Evolutionary conservation across 2,329 filamentous ascomycete species (phyloP).

Genomic region (Tolypocladium album): DNA sequence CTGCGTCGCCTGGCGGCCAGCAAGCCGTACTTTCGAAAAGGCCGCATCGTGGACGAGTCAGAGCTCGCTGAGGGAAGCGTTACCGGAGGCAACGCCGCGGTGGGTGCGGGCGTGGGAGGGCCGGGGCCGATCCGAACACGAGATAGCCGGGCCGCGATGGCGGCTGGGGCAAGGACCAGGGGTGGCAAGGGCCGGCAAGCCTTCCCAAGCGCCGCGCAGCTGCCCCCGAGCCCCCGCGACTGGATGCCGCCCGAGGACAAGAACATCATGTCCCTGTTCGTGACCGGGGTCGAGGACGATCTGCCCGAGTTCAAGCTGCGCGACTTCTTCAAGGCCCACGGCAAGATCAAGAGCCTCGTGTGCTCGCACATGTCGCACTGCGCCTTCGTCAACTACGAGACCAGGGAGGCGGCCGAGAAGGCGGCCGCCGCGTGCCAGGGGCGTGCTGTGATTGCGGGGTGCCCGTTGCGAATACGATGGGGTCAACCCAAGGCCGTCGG

Average conservation of each 20-base stretch:
- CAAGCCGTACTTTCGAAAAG: slow-evolving; percentile 91
- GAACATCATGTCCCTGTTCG: slow-evolving; percentile 85
- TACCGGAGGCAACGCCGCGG: slow-evolving; percentile 33
- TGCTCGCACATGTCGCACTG: slow-evolving; percentile 97
- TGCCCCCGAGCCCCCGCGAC: slow-evolving; percentile 75
- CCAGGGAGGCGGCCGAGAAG: slow-evolving; percentile 71
- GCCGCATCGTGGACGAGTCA: slow-evolving; percentile 57
- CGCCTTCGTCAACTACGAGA: slow-evolving; percentile 91
- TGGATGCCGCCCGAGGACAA: slow-evolving; percentile 74
- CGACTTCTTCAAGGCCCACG: slow-evolving; percentile 80
- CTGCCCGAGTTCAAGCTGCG: slow-evolving; percentile 86
- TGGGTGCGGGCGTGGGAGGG: slow-evolving; percentile 48
- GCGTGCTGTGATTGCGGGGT: slow-evolving; percentile 80
- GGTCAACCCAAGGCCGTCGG: slow-evolving; percentile 86
- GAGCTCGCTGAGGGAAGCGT: slow-evolving; percentile 21
- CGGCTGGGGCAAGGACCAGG: slow-evolving; percentile 37
- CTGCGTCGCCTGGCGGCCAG: slow-evolving; percentile 76
- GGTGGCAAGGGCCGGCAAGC: slow-evolving; percentile 34
- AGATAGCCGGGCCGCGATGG: slow-evolving; percentile 43
- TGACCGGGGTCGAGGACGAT: slow-evolving; percentile 93
- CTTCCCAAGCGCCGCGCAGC: slow-evolving; percentile 60
- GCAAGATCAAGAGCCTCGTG: slow-evolving; percentile 83
- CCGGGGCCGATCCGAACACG: slow-evolving; percentile 73
- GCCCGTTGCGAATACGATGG: slow-evolving; percentile 84
- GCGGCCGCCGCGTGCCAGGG: slow-evolving; percentile 81